Conservation (phyloP, 75 land plant species). For the Adiantum capillusveneris region DNA sequence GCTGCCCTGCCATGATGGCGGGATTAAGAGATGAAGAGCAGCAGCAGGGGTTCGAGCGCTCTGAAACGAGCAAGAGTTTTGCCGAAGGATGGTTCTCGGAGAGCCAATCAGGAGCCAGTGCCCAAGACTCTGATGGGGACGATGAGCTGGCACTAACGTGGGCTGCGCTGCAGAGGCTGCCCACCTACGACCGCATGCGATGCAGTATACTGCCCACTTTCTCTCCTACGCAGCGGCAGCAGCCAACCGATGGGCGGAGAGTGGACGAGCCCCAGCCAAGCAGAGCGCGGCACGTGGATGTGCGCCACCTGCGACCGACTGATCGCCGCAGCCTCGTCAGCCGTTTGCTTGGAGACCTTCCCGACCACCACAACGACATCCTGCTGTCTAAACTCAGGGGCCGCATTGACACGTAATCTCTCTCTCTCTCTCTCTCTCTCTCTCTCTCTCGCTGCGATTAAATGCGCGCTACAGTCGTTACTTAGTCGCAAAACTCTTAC, state of each 20-base stretch:
- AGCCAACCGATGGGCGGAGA: slow-evolving; percentile 54
- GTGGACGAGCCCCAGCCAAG: slow-evolving; percentile 39
- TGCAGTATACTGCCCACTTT: slow-evolving; percentile 23
- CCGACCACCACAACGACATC: too few species aligned
- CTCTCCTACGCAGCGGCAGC: not conserved
- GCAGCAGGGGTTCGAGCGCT: not conserved
- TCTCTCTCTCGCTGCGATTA: too few species aligned
- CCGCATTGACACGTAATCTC: too few species aligned
- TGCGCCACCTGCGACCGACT: too few species aligned
- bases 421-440: too few species aligned
- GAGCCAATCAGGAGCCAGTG: not conserved
- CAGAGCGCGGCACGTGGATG: not conserved
- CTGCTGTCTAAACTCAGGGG: too few species aligned
- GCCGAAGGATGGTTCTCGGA: slow-evolving; percentile 2
- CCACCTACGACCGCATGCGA: slow-evolving; percentile 63
- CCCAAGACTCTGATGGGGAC: slow-evolving; percentile 28
- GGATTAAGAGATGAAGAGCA: too few species aligned
- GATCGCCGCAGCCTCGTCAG: too few species aligned
- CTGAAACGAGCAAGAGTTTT: not conserved
- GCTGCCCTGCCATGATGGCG: too few species aligned
- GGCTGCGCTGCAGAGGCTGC: slow-evolving; percentile 77
- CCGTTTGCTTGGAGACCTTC: too few species aligned
- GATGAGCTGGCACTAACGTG: slow-evolving; percentile 64
- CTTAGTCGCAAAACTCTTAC: too few species aligned
- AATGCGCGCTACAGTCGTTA: too few species aligned